These are phyloP conservation scores for Rhodotorula sp. DNA, from an alignment of 1,284 basidiomycete species.

Conservation along the genomic window DNA sequence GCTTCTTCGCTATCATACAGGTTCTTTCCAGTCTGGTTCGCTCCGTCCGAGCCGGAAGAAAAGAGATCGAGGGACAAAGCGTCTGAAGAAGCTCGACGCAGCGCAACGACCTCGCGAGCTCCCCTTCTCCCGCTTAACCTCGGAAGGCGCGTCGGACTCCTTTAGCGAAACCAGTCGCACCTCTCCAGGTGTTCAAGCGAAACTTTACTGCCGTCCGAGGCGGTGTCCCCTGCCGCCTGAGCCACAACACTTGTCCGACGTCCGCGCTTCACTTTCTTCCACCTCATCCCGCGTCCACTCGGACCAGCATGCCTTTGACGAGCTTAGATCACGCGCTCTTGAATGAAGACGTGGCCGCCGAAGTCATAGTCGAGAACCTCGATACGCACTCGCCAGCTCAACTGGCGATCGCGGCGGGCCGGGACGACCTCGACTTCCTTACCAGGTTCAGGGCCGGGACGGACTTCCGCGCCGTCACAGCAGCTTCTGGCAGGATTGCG, in stretches of 20 bases:
- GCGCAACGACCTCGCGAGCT: too few species aligned
- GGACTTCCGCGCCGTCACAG: background rate
- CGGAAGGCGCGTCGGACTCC: background rate
- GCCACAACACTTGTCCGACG: too few species aligned
- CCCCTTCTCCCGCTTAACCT: too few species aligned
- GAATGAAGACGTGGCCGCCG: accelerated
- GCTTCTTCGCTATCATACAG: too few species aligned
- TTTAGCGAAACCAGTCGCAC: background rate
- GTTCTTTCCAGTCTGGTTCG: too few species aligned
- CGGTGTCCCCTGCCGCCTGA: too few species aligned
- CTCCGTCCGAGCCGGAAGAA: too few species aligned
- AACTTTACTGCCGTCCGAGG: background rate
- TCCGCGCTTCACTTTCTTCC: too few species aligned
- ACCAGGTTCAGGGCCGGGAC: background rate
- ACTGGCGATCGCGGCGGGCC: slow-evolving; percentile 3
- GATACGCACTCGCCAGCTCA: background rate
- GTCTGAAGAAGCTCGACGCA: too few species aligned
- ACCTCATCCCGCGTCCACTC: too few species aligned
- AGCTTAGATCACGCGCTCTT: background rate
- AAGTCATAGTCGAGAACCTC: background rate
- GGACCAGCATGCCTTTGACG: background rate
- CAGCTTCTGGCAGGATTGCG: background rate
- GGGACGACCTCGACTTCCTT: background rate
- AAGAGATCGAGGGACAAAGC: too few species aligned
- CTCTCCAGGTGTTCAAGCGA: background rate